Base-by-base conservation (phyloP, 257 asterid genomes). In the Thymus quinquecostatus region DNA sequence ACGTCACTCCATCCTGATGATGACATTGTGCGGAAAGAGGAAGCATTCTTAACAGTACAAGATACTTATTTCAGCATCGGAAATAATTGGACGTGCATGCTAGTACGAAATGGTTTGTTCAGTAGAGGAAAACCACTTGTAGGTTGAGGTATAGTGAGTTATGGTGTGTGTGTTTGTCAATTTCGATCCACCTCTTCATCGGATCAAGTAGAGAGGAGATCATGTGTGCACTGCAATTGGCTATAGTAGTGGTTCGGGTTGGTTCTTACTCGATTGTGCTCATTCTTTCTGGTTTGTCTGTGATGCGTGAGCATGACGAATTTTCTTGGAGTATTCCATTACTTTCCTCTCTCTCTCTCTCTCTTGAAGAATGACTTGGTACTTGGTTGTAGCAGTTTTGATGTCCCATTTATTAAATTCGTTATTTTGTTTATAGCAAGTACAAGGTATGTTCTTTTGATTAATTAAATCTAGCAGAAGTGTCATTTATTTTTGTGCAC, bases 1-100 rank as follows among this genome's bases (percentile, higher is more conserved):
- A 95, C 73, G 96, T 95, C 80, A 89, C 85, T 59, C 91, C 78
- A 70, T 89, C 98, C 69, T 92, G 84, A 91, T 40, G 66, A 60
- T 36, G 48, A 53, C 32, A 14, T 53, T 21, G 32, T 53, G 49
- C 49, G 8, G 10, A 48, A 9, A 53, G 4, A n/a, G 58, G 30
- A 53, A 14, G 29, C 58, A 2, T 53, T 53, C 32, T 53, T 21
- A 53, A 53, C 30, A 21, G 11, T 21, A 53, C 58, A 53, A 9
- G 27, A 6, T 5, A 21, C 27, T 14, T 29, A 53, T 53, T 21
- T 56, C 6, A 7, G 41, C 6, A 7, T 4, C 6, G 7, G 50
- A 60, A 14, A 60, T 64, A 45, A 64, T 36, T 55, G 72, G 69
- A 38, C 58, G 44, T 34, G 14, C 49, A 74, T 57, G 74, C 53